These are phyloP conservation scores for Camellia lanceoleosa DNA, from an alignment of 148 eudicot species.

Conservation along the genomic window DNA sequence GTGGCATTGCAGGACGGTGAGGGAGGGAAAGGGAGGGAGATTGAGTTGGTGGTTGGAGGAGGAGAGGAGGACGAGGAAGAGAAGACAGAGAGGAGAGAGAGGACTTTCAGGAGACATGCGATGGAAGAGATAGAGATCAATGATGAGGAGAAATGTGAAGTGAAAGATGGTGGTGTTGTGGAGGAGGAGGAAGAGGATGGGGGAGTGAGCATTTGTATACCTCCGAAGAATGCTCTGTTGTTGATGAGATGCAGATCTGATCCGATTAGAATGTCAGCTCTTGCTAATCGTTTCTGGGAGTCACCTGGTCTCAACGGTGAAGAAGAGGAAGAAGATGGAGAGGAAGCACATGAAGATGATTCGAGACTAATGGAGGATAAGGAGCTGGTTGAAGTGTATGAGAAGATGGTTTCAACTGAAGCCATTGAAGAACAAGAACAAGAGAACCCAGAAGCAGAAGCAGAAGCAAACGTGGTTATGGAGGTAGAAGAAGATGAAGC, in stretches of 20 bases:
- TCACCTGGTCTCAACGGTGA: constrained; percentile 18
- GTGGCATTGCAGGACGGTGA: constrained; percentile 41
- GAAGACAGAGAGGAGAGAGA: constrained; percentile 24
- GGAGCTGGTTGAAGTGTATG: constrained; percentile 17
- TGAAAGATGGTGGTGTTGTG: constrained; percentile 18
- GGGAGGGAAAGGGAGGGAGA: constrained; percentile 44
- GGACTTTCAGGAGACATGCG: constrained; percentile 63
- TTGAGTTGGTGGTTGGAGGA: constrained; percentile 55
- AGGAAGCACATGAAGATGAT: not conserved
- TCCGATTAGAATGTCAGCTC: constrained; percentile 73
- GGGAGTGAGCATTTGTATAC: constrained; percentile 66
- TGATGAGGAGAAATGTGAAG: constrained; percentile 41
- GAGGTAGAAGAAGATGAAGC: constrained; percentile 11
- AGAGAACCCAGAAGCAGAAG: constrained; percentile 6
- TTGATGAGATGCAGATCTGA: constrained; percentile 95
- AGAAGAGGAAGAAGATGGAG: constrained; percentile 17
- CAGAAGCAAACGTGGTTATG: not conserved
- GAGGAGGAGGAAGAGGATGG: constrained; percentile 30
- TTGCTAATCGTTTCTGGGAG: constrained; percentile 60
- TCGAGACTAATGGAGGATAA: constrained; percentile 5
- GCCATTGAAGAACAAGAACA: constrained; percentile 5
- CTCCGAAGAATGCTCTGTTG: constrained; percentile 87
- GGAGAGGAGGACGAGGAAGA: constrained; percentile 18
- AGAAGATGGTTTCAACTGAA: constrained; percentile 14
- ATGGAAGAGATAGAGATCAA: constrained; percentile 64